These are phyloP conservation scores for Rhododendron ovatum DNA, from an alignment of 148 eudicot species.

Conservation along the genomic window DNA sequence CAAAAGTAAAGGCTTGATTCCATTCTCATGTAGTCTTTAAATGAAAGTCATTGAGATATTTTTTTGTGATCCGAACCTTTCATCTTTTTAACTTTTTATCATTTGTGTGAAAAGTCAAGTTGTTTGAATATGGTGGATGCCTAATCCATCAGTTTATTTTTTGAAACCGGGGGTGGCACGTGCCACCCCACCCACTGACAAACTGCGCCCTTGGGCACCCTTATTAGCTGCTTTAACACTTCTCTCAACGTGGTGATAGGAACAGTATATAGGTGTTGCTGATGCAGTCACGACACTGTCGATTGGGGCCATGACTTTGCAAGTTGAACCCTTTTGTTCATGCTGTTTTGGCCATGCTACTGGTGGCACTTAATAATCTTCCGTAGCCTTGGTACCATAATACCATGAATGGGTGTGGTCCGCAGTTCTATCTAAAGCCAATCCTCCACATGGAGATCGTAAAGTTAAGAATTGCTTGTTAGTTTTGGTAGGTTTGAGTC, in stretches of 20 bases:
- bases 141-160: not conserved
- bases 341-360: not conserved
- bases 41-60: not conserved
- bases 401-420: not conserved
- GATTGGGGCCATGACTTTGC: not conserved
- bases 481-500: constrained; percentile 2
- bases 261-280: not conserved
- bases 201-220: not conserved
- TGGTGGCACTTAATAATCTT: not conserved
- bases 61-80: not conserved
- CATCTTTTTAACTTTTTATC: too few relatives aligned
- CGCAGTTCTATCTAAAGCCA: not conserved
- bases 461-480: not conserved
- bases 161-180: too few relatives aligned
- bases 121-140: not conserved
- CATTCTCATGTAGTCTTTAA: too few relatives aligned
- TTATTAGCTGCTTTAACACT: not conserved
- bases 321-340: not conserved
- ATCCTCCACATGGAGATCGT: not conserved
- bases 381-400: not conserved
- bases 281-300: not conserved
- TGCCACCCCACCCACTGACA: not conserved
- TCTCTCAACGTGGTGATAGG: not conserved
- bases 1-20: too few relatives aligned
- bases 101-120: not conserved